These are phyloP conservation scores for Erythrophleum fordii DNA, from an alignment of 306 rosid genomes.

Conservation along the genomic window DNA sequence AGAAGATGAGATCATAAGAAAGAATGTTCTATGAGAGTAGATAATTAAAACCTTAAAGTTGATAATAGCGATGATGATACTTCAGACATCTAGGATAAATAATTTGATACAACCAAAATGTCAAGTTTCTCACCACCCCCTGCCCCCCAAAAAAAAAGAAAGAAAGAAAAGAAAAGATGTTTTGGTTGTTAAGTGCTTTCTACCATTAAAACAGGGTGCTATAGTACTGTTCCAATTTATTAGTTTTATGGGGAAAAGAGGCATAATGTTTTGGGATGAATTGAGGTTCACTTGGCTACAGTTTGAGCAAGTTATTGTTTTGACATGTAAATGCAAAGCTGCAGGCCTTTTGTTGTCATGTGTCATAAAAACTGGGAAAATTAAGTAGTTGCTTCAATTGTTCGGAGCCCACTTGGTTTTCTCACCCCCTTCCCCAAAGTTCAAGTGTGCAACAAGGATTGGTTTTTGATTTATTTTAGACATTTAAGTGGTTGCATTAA, in stretches of 20 bases:
- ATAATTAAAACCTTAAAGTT: background rate
- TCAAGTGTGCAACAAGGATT: conserved; percentile 19
- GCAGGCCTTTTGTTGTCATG: background rate
- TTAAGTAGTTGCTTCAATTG: conserved; percentile 10
- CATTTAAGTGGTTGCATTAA: conserved; percentile 8
- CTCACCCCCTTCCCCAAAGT: background rate
- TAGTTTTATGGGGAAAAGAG: background rate
- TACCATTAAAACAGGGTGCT: background rate
- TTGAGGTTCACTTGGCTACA: background rate
- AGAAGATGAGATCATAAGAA: background rate
- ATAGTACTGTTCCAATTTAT: background rate
- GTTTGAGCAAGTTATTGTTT: background rate
- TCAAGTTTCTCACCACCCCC: background rate
- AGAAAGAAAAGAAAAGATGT: background rate
- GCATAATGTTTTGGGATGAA: background rate
- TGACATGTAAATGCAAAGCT: background rate
- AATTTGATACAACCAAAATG: background rate
- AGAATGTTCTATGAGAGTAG: background rate
- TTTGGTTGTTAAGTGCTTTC: background rate
- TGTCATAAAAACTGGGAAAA: background rate
- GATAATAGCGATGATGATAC: background rate
- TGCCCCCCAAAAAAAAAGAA: too few relatives aligned
- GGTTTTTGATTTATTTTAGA: conserved; percentile 24
- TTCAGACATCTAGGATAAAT: background rate
- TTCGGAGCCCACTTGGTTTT: background rate